phyloP scores from a whole-genome alignment of 352 stramenopile species.

The Nothophytophthora sp. region DNA sequence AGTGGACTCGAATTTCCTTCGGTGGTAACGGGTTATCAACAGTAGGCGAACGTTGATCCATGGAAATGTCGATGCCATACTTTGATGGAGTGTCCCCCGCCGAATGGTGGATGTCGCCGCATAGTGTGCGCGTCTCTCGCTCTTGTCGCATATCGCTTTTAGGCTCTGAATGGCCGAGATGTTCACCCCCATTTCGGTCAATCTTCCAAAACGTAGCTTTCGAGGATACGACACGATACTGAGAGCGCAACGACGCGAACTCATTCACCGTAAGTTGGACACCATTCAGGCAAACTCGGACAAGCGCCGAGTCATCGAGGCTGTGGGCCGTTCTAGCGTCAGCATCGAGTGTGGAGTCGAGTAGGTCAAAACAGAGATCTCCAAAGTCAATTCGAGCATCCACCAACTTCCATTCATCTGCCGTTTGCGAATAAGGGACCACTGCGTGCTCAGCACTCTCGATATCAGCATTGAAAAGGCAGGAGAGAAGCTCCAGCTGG shows the following conservation, averaged over 20 bases:
- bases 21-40: conserved; percentile 7
- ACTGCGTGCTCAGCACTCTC: conserved; percentile 10
- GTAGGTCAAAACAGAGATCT: conserved; percentile 39
- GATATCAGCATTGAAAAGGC: conserved; percentile 69
- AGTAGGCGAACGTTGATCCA: conserved; percentile 37
- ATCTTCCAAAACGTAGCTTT: conserved; percentile 52
- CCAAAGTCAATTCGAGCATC: conserved; percentile 50
- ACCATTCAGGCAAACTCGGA: conserved; percentile 39
- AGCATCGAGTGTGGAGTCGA: too few species aligned
- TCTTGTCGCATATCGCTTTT: conserved; percentile 5
- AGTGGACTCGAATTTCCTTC: conserved; percentile 56
- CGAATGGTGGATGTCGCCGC: conserved; percentile 19
- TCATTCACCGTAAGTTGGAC: conserved; percentile 37
- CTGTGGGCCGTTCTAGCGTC: too few species aligned
- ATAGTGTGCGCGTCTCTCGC: conserved; percentile 18
- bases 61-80: conserved; percentile 43
- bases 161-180: not conserved
- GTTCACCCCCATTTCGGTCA: conserved; percentile 26
- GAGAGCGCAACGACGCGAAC: conserved; percentile 53
- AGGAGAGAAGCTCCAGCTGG: conserved; percentile 64
- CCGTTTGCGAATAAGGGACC: not conserved
- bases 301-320: conserved; percentile 24
- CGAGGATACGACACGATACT: conserved; percentile 44
- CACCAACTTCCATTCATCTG: conserved; percentile 47
- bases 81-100: conserved; percentile 6